A percentile compares a stretch with the other conserved stretches of the same genome.
Evolutionary conservation across 148 eudicot genomes (phyloP).

Genomic region (Rheum nobile): DNA sequence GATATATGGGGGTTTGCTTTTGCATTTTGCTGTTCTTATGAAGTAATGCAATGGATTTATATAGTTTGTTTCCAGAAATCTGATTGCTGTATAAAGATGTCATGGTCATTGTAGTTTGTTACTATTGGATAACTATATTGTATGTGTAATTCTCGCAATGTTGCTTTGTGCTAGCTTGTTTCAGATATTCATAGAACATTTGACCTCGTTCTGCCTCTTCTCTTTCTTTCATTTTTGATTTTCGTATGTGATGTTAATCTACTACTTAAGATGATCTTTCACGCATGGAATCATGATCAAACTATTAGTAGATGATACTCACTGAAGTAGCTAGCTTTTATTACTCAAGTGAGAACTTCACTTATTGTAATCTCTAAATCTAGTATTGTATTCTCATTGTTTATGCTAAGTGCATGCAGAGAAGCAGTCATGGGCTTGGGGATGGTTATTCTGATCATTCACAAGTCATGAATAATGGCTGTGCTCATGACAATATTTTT

Average conservation of each 20-base stretch:
- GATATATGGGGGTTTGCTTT: not conserved
- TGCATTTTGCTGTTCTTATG: not conserved
- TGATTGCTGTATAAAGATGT: not conserved
- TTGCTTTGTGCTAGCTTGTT: not conserved
- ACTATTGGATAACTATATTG: not conserved
- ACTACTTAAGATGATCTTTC: not conserved
- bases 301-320: not conserved
- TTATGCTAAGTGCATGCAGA: constrained; percentile 23
- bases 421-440: constrained; percentile 42
- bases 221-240: not conserved
- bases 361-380: not conserved
- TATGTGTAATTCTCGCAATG: not conserved
- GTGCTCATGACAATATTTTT: constrained; percentile 34
- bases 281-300: not conserved
- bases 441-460: constrained; percentile 53
- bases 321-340: not conserved
- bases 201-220: not conserved
- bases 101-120: not conserved
- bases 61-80: not conserved
- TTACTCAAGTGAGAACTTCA: not conserved
- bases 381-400: not conserved
- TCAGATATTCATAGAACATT: not conserved
- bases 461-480: constrained; percentile 36
- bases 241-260: not conserved
- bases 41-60: not conserved